A percentile compares a stretch with the other conserved stretches of the same genome.
phyloP scores from a whole-genome alignment of 2,329 filamentous ascomycete species.

The Pestalotiopsis sp. region DNA sequence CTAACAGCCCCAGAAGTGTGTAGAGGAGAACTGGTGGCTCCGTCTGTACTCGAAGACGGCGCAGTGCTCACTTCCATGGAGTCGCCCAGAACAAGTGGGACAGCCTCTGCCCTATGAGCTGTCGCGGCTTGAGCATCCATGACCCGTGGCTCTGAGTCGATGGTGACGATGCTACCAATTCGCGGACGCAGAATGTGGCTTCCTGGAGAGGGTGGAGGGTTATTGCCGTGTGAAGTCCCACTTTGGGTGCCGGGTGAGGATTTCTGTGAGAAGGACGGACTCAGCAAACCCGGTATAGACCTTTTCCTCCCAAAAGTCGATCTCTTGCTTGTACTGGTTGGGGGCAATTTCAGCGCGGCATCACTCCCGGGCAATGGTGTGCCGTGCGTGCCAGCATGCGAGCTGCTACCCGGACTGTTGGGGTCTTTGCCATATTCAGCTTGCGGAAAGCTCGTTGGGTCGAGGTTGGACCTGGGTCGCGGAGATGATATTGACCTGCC shows the following conservation, averaged over 20 bases:
- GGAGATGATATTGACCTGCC: background rate
- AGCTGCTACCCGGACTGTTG: background rate
- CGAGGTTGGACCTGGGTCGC: background rate
- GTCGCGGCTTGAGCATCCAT: conserved; percentile 34
- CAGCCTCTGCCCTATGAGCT: conserved; percentile 27
- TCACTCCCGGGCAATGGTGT: background rate
- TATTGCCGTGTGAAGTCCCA: background rate
- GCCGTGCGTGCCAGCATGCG: background rate
- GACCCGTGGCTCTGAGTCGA: conserved; percentile 32
- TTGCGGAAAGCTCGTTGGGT: background rate
- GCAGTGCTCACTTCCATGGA: background rate
- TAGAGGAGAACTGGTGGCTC: background rate
- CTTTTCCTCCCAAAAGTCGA: background rate
- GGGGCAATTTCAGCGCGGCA: background rate
- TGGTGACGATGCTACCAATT: conserved; percentile 35
- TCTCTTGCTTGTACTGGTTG: background rate
- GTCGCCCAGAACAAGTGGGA: background rate
- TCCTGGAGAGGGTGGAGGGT: background rate
- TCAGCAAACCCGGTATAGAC: background rate
- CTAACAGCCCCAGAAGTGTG: background rate
- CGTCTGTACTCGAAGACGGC: background rate
- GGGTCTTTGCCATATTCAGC: background rate
- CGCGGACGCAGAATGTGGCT: conserved; percentile 22
- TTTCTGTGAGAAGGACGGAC: background rate
- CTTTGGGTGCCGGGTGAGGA: background rate